Evolutionary conservation across 176 grass and related monocot genomes (phyloP).

Genomic region (Eleusine coracana): DNA sequence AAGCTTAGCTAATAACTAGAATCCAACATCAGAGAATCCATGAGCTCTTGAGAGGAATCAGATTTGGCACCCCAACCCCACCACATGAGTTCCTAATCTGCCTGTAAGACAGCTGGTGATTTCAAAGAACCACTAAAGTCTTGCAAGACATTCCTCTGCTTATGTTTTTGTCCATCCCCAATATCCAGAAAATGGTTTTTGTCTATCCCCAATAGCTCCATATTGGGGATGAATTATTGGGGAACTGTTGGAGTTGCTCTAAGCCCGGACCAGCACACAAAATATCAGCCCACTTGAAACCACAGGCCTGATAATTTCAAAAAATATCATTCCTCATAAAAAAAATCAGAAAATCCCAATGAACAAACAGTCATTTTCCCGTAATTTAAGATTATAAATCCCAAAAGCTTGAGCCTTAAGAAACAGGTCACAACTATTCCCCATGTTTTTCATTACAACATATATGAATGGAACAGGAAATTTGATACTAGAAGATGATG

Average conservation of each 20-base stretch:
- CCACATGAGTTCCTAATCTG: background rate
- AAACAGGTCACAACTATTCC: background rate
- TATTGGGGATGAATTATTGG: no score
- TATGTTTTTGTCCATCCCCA: no score
- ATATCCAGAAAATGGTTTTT: no score
- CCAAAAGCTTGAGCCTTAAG: background rate
- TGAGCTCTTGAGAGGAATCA: background rate
- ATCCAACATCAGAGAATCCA: background rate
- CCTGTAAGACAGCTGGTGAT: background rate
- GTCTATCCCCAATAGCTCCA: no score
- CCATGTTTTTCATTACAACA: background rate
- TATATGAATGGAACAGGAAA: slow-evolving; percentile 25
- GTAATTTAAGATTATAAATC: background rate
- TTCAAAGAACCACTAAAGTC: background rate
- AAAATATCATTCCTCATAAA: background rate
- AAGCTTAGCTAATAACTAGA: background rate
- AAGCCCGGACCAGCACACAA: background rate
- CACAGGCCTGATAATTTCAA: background rate
- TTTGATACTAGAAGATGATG: slow-evolving; percentile 6
- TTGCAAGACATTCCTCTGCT: background rate
- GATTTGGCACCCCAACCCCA: background rate
- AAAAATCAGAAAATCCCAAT: background rate
- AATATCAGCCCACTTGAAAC: background rate
- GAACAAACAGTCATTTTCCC: background rate
- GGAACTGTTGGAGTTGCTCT: no score